A percentile compares a stretch with the other conserved stretches of the same genome.
phyloP scores from a whole-genome alignment of 225 moss, liverwort and hornwort species.

The Asterella californica region DNA sequence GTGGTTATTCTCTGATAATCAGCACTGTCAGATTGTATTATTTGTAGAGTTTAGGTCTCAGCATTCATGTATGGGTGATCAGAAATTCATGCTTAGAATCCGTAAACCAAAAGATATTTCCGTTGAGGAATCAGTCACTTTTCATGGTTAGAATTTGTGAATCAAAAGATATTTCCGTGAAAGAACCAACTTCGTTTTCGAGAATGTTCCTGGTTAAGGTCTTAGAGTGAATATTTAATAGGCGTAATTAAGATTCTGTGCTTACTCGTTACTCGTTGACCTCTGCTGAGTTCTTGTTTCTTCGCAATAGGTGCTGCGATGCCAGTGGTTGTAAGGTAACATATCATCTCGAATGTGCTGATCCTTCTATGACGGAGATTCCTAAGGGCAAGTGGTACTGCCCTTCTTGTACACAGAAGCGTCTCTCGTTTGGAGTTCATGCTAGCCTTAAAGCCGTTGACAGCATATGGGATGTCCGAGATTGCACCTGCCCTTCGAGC shows the following conservation, averaged over 20 bases:
- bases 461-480: conserved; percentile 78
- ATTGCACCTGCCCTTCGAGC: conserved; percentile 11
- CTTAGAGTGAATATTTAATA: no score
- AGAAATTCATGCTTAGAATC: no score
- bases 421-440: conserved; percentile 34
- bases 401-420: conserved; percentile 63
- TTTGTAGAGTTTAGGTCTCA: no score
- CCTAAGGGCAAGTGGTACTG: conserved; percentile 91
- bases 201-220: no score
- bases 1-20: no score
- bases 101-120: no score
- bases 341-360: conserved; percentile 78
- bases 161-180: background rate
- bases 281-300: background rate
- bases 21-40: no score
- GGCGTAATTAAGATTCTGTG: conserved; percentile 4
- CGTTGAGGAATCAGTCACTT: no score
- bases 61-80: no score
- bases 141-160: background rate
- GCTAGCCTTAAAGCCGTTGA: conserved; percentile 53
- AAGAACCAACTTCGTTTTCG: background rate
- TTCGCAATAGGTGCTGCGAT: conserved; percentile 62
- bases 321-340: conserved; percentile 73
- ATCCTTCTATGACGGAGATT: conserved; percentile 56
- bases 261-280: conserved; percentile 5